Base-by-base conservation (phyloP, 345 rosid genomes). In the Trapa incisa region DNA sequence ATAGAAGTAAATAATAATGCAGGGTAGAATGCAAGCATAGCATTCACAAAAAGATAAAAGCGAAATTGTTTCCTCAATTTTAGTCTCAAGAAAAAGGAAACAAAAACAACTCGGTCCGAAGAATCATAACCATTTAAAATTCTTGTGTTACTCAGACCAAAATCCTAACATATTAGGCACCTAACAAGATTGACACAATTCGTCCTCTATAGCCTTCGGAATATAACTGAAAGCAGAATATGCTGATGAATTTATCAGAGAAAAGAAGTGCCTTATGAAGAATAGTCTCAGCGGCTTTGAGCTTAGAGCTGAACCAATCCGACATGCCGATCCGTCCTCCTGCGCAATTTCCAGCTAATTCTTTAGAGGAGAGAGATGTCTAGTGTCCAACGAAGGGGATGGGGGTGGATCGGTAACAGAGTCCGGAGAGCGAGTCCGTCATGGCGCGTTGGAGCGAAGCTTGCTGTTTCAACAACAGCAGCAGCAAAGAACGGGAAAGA, bases 301-400 rank as follows among this genome's bases (percentile, higher is more conserved):
- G 97, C 73, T 89, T 93, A 42, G 86, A 85, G 67, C 94, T 84
- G 87, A 93, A 85, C 98, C 97, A 93, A 80, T 87, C 85, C 64
- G 97, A 82, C 98, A 93, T 93, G 64, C 17, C 62, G 48, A 41
- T 50, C 53, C 5, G n/a, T 61, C 33, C 33, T n/a, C 11, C 38
- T 8, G 37, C 37, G 63, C 63, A 4, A 54, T 54, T 7, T 54
- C 17, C 60, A 9, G 22, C 60, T 22, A 22, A 54, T 39, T 66
- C 70, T 29, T 63, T 37, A n/a, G 43, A 41, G 11, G 48, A 45
- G 63, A 58, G 63, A 35, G 63, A 35, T 22, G 29, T 22, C 29
- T 22, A 22, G 29, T 22, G 29, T 22, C 29, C 29, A 22, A 22
- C 29, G 29, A 22, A 22, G 29, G 29, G 29, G 38, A 58, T 37